These are phyloP conservation scores for Trichoderma sp. DNA, from an alignment of 2,329 filamentous ascomycete species.

Conservation along the genomic window DNA sequence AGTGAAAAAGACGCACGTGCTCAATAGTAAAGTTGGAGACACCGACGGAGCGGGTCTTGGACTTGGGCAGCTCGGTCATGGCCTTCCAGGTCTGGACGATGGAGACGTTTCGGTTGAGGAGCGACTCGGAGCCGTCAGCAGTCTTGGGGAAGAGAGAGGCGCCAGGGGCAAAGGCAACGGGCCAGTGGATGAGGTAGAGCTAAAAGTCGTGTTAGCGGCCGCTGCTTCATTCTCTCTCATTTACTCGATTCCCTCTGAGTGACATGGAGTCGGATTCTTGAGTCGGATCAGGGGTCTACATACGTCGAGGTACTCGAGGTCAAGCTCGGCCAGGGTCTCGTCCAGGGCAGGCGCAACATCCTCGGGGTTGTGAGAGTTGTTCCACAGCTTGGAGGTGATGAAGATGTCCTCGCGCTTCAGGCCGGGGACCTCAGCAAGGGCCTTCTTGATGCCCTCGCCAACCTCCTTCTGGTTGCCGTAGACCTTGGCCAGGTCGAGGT, in stretches of 20 bases:
- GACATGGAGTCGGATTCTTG: not conserved
- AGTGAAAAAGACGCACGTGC: conserved; percentile 36
- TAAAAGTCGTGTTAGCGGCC: conserved; percentile 20
- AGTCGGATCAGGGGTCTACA: conserved; percentile 19
- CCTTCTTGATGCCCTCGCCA: conserved; percentile 51
- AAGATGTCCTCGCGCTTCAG: conserved; percentile 47
- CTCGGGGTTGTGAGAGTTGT: conserved; percentile 56
- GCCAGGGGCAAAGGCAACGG: conserved; percentile 43
- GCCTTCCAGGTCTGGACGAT: conserved; percentile 46
- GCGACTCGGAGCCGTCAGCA: conserved; percentile 34
- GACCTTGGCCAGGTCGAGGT: conserved; percentile 52
- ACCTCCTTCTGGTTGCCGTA: conserved; percentile 66
- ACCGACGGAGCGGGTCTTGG: conserved; percentile 64
- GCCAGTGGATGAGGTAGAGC: conserved; percentile 64
- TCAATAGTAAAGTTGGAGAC: conserved; percentile 71
- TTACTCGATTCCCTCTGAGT: not conserved
- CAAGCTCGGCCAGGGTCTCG: conserved; percentile 53
- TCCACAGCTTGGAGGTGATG: conserved; percentile 62
- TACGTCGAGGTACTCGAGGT: conserved; percentile 56
- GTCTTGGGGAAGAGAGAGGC: conserved; percentile 45
- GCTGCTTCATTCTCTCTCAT: not conserved
- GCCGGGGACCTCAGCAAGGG: conserved; percentile 45
- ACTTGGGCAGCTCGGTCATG: conserved; percentile 55
- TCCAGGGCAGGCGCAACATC: conserved; percentile 55
- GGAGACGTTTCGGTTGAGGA: conserved; percentile 46